Conservation (phyloP, 257 asterid genomes). For the Ehretia macrophylla region DNA sequence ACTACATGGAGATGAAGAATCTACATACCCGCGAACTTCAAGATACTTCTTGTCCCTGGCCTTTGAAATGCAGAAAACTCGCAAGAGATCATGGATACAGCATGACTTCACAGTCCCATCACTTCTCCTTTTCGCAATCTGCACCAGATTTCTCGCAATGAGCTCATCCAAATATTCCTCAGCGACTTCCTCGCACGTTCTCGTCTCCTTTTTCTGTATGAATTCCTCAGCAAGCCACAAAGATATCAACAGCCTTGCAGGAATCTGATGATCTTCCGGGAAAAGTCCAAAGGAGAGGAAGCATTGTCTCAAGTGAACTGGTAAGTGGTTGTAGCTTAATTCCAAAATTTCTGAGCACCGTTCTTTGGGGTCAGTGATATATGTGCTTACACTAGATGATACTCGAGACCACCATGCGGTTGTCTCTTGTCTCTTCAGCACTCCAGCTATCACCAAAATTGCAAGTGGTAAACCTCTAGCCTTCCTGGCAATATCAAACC, state of each 20-base stretch:
- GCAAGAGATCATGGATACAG: slow-evolving; percentile 29
- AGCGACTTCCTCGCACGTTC: slow-evolving; percentile 25
- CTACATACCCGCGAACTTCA: slow-evolving; percentile 13
- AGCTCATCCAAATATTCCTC: slow-evolving; percentile 36
- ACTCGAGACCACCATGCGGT: slow-evolving; percentile 27
- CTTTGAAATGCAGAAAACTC: slow-evolving; percentile 24
- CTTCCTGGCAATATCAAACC: slow-evolving; percentile 26
- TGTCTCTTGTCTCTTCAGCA: slow-evolving; percentile 24
- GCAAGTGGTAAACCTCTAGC: slow-evolving; percentile 37
- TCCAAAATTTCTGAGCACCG: slow-evolving; percentile 32
- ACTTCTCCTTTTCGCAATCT: slow-evolving; percentile 15
- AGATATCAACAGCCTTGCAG: slow-evolving; percentile 23
- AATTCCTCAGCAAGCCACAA: slow-evolving; percentile 42
- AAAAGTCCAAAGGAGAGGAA: slow-evolving; percentile 31
- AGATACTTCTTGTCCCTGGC: slow-evolving; percentile 25
- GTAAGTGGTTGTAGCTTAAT: slow-evolving; percentile 31
- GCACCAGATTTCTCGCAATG: slow-evolving; percentile 23
- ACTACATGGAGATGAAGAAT: no score
- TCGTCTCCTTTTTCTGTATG: slow-evolving; percentile 15
- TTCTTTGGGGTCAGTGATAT: slow-evolving; percentile 22
- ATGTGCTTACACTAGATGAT: slow-evolving; percentile 22
- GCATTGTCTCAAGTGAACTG: slow-evolving; percentile 35
- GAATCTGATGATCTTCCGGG: slow-evolving; percentile 32
- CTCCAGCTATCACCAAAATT: slow-evolving; percentile 30
- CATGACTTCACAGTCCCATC: slow-evolving; percentile 24